Evolutionary conservation across 768 basidiomycete genomes (phyloP).

Genomic region (Botryobasidium botryosum): DNA sequence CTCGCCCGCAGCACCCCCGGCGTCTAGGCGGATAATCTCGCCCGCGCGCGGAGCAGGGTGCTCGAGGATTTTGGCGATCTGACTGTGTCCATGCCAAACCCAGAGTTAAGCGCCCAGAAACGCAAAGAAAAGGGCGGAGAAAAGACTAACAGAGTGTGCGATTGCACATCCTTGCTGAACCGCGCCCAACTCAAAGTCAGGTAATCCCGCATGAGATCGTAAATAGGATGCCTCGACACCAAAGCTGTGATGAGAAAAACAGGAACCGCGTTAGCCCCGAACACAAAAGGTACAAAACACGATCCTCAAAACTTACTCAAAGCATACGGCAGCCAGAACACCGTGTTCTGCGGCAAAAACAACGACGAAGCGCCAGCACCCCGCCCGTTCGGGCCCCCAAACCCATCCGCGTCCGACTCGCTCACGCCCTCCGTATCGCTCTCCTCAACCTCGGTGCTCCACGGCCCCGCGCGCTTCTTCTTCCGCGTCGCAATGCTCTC

Average conservation of each 20-base stretch:
- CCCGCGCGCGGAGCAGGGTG: slow-evolving; percentile 69
- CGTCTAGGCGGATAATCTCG: slow-evolving; percentile 71
- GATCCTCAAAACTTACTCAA: slow-evolving; percentile 40
- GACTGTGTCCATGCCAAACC: not conserved
- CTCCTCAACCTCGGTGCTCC: slow-evolving; percentile 42
- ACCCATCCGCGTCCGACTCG: slow-evolving; percentile 65
- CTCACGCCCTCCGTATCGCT: slow-evolving; percentile 37
- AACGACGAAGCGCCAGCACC: slow-evolving; percentile 54
- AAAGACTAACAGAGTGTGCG: slow-evolving; percentile 72
- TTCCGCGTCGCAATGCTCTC: slow-evolving; percentile 6
- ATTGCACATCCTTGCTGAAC: slow-evolving; percentile 86
- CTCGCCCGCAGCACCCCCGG: slow-evolving; percentile 37
- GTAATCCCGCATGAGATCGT: slow-evolving; percentile 89
- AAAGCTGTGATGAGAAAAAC: slow-evolving; percentile 32
- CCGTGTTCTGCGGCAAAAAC: slow-evolving; percentile 75
- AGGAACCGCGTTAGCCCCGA: slow-evolving; percentile 3
- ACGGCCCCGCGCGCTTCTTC: slow-evolving; percentile 30
- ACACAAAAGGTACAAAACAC: slow-evolving; percentile 14
- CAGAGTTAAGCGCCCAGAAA: not conserved
- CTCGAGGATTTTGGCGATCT: slow-evolving; percentile 15
- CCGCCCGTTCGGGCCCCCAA: slow-evolving; percentile 37
- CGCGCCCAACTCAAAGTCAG: slow-evolving; percentile 91
- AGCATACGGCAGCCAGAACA: slow-evolving; percentile 90
- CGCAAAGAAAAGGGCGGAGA: not conserved
- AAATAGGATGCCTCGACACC: slow-evolving; percentile 85